Conservation (phyloP, 106 monocot genomes). For the Ottelia alismoides region DNA sequence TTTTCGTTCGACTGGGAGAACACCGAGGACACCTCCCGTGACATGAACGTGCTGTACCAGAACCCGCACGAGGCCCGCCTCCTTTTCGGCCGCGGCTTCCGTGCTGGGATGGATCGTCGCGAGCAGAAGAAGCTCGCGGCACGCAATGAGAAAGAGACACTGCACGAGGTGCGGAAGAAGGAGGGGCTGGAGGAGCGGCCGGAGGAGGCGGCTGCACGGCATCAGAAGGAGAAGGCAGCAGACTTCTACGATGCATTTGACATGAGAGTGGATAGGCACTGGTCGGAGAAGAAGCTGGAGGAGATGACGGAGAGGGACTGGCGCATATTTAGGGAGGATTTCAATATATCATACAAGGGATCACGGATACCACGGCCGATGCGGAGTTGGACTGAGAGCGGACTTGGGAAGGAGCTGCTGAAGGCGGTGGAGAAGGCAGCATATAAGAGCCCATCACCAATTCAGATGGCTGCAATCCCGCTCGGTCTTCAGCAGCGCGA, state of each 20-base stretch:
- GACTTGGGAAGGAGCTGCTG: slow-evolving; percentile 50
- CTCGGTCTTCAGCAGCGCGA: slow-evolving; percentile 96
- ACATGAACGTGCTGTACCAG: slow-evolving; percentile 91
- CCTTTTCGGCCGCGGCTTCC: slow-evolving; percentile 82
- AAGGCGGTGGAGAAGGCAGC: slow-evolving; percentile 83
- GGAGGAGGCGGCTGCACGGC: slow-evolving; percentile 54
- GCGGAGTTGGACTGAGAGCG: slow-evolving; percentile 86
- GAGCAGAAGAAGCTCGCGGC: slow-evolving; percentile 96
- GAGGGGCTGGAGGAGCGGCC: slow-evolving; percentile 64
- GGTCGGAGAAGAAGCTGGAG: slow-evolving; percentile 90
- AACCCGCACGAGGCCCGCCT: slow-evolving; percentile 86
- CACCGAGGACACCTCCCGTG: slow-evolving; percentile 95
- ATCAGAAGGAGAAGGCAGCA: slow-evolving; percentile 67
- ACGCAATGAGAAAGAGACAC: slow-evolving; percentile 74
- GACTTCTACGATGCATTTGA: slow-evolving; percentile 87
- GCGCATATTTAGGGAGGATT: slow-evolving; percentile 96
- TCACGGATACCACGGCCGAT: slow-evolving; percentile 71
- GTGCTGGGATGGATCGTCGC: slow-evolving; percentile 78
- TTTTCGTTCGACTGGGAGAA: slow-evolving; percentile 99
- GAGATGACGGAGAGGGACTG: slow-evolving; percentile 97
- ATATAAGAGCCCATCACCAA: slow-evolving; percentile 84
- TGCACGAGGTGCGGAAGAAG: slow-evolving; percentile 63
- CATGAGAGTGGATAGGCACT: slow-evolving; percentile 92
- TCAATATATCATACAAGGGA: slow-evolving; percentile 92
- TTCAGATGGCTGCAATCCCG: slow-evolving; percentile 97